Evolutionary conservation across 768 basidiomycete genomes (phyloP).

Genomic region (Rickenella mellea): DNA sequence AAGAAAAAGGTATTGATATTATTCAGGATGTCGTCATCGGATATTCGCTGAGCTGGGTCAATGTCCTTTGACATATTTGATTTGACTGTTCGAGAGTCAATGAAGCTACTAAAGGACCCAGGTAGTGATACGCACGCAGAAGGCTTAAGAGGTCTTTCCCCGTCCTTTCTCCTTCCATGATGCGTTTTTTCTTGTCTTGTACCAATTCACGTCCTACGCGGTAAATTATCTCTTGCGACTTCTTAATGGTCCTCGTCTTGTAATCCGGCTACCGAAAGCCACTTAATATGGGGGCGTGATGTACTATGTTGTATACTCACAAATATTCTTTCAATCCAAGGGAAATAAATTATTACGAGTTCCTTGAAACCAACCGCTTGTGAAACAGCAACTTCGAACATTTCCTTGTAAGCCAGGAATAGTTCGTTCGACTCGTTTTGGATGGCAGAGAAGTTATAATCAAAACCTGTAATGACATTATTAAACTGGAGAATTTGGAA

Average conservation of each 20-base stretch:
- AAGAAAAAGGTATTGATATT: slow-evolving; percentile 88
- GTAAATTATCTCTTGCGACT: slow-evolving; percentile 53
- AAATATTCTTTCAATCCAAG: slow-evolving; percentile 42
- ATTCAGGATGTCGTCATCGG: slow-evolving; percentile 79
- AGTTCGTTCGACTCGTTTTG: slow-evolving; percentile 71
- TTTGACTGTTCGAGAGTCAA: slow-evolving; percentile 44
- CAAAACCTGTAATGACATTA: slow-evolving; percentile 50
- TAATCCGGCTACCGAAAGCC: slow-evolving; percentile 42
- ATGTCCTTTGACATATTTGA: slow-evolving; percentile 71
- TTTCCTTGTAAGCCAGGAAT: slow-evolving; percentile 72
- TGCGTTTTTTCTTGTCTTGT: slow-evolving; percentile 68
- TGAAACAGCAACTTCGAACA: slow-evolving; percentile 68
- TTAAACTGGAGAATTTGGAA: not conserved
- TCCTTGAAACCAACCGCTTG: slow-evolving; percentile 38
- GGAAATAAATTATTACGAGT: slow-evolving; percentile 47
- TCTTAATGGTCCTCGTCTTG: slow-evolving; percentile 36
- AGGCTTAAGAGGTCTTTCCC: slow-evolving; percentile 74
- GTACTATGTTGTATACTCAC: slow-evolving; percentile 28
- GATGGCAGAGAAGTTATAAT: slow-evolving; percentile 80
- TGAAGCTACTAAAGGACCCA: not conserved
- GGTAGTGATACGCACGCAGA: slow-evolving; percentile 43
- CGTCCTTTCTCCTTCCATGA: slow-evolving; percentile 46
- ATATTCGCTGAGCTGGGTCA: slow-evolving; percentile 59
- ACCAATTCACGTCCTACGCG: slow-evolving; percentile 69
- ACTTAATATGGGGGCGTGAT: not conserved